Evolutionary conservation across 1,284 basidiomycete genomes (phyloP), one percentile per base, ranked within the genome.

Genomic region (Melampsora americana): DNA sequence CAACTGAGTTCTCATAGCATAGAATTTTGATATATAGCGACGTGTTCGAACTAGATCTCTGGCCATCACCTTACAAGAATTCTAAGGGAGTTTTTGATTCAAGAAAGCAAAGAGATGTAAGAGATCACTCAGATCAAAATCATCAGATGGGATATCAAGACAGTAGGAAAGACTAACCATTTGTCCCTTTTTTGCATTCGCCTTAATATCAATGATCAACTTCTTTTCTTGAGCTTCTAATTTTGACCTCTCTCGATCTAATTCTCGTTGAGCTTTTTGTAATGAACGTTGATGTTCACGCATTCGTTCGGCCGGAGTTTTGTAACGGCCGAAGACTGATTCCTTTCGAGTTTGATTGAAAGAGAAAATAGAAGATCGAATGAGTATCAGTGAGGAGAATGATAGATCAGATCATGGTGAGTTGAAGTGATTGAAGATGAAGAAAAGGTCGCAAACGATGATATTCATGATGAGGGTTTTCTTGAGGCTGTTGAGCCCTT

Each of bases 1-100:
- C 0, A 99, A 87, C 82, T 99, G 96, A 0, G 96, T 99, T 78
- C 92, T 88, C 95, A 99, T 99, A 83, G 95, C 93, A 81, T 97
- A 93, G 86, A 99, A 99, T 83, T 98, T 99, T 84, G 98, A 94
- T 42, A 96, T 87, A 83, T 99, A 98, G 81, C 92, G 88, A 68
- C 96, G 87, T 30, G 95, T 98, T 78, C 96, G 88, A 78, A 99
- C 94, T 76, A 99, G 90, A 83, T 99, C 96, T 83, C 96, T 97
- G 48, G 96, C 96, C 90, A 98, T 96, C 78, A 99, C 91, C 86
- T 98, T 99, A 86, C 95, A 98, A 16, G 93, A 93, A 83, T 93
- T 93, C 93, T 96, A 82, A 39, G 26, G 23, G 32, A 59, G 50
- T 26, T 9, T 56, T 28, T 12, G 7, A 16, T 26, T 26, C 59